Evolutionary conservation across 2,329 filamentous ascomycete species (phyloP), one percentile per base, ranked within the genome.

Genomic region (Aureobasidium musti): DNA sequence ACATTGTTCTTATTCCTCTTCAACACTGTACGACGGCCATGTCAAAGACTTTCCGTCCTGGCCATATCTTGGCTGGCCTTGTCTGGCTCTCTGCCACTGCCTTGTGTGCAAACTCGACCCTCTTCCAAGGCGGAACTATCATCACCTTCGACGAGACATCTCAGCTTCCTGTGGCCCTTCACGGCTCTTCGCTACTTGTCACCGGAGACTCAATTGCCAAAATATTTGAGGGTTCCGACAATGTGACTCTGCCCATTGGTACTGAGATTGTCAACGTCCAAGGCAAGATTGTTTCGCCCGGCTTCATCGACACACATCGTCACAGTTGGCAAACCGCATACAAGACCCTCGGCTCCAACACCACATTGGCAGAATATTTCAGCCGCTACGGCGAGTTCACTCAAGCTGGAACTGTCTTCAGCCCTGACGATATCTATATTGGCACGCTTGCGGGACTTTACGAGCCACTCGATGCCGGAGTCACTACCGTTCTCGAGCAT

Each of bases 251-350:
- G 35, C 33, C 23, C 5, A 26, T 21, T 28, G 52, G n/a, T n/a
- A 63, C 56, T 1, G 68, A 73, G 33, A 67, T 81, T 3, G 73
- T 83, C 30, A 78, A 83, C 68, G 81, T 78, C 56, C 71, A 72
- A 0, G 73, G 71, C 28, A 57, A 66, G n/a, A 66, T 67, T 4
- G 26, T 81, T 43, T 78, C 74, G 1, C 78, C 80, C 0, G 80
- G 80, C 2, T 81, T 81, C 69, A 73, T 81, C 54, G 78, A 80
- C 68, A 79, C 79, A 1, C 80, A 81, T 59, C 76, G 79, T 52
- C 81, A 83, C 71, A 70, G 80, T 8, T 86, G 84, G 85, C 83
- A 86, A 70, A 86, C 84, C 0, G 82, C 78, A 11, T 80, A 81
- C 70, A 84, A 83, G 70, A 85, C 84, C 0, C 70, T 87, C 1